These are phyloP conservation scores for Trichoderma harzianum DNA, from an alignment of 2,329 filamentous ascomycete genomes.

Conservation along the genomic window DNA sequence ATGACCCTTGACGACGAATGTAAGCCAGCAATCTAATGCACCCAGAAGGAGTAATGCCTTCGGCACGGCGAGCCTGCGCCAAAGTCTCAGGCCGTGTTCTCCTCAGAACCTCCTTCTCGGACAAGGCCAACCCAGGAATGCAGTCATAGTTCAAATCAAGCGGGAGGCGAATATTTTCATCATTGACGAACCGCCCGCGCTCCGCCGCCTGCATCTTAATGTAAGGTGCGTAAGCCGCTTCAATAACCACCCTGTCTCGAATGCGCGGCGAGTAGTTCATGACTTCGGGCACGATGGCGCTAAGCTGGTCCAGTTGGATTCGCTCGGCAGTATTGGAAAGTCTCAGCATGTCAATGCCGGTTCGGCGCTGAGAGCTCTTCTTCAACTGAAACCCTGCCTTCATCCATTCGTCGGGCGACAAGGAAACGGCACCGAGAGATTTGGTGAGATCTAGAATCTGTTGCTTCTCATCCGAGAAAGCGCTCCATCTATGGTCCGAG, in stretches of 20 bases:
- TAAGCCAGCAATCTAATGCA: slow-evolving; percentile 59
- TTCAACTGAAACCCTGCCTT: slow-evolving; percentile 66
- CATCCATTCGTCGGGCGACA: slow-evolving; percentile 65
- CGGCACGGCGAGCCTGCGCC: slow-evolving; percentile 82
- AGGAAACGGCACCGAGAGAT: slow-evolving; percentile 55
- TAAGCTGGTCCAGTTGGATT: slow-evolving; percentile 51
- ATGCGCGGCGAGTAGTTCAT: slow-evolving; percentile 55
- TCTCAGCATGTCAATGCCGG: slow-evolving; percentile 76
- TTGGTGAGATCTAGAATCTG: slow-evolving; percentile 65
- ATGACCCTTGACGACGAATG: slow-evolving; percentile 42
- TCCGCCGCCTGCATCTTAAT: slow-evolving; percentile 67
- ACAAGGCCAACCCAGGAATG: slow-evolving; percentile 72
- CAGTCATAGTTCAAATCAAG: slow-evolving; percentile 70
- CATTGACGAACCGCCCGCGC: slow-evolving; percentile 65
- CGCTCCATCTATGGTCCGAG: slow-evolving; percentile 71
- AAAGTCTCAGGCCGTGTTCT: slow-evolving; percentile 75
- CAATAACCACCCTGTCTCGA: slow-evolving; percentile 69
- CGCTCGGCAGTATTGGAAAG: slow-evolving; percentile 52
- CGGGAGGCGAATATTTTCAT: slow-evolving; percentile 73
- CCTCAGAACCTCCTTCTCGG: slow-evolving; percentile 70
- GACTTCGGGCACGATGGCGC: slow-evolving; percentile 55
- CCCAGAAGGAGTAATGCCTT: slow-evolving; percentile 68
- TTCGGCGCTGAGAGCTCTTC: slow-evolving; percentile 62
- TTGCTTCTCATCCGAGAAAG: slow-evolving; percentile 61
- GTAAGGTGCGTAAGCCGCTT: slow-evolving; percentile 84